phyloP scores from a whole-genome alignment of 148 eudicot genomes.

The Polygonum maritimum region DNA sequence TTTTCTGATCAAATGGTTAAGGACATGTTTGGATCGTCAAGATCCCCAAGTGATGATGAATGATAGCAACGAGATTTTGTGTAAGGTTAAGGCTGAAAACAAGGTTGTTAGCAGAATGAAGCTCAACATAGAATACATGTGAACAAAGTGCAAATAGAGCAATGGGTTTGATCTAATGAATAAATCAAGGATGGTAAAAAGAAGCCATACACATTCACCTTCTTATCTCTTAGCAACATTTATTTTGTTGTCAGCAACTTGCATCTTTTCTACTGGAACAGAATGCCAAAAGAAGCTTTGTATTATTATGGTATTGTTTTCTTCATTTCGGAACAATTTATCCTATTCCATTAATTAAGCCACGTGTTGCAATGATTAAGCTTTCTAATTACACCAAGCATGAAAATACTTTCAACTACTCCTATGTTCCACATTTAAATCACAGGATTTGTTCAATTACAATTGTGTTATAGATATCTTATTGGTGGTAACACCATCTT shows the following conservation, averaged over 20 bases:
- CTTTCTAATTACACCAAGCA: background rate
- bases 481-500: background rate
- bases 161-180: background rate
- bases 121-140: background rate
- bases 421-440: background rate
- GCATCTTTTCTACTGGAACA: background rate
- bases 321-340: background rate
- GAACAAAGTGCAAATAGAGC: background rate
- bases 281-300: background rate
- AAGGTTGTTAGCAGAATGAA: background rate
- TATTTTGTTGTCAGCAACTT: background rate
- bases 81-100: background rate
- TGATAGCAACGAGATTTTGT: background rate
- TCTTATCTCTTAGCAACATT: background rate
- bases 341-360: background rate
- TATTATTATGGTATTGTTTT: background rate
- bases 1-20: too few relatives aligned
- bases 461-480: background rate
- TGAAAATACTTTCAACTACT: background rate
- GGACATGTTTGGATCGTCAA: too few relatives aligned
- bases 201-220: background rate
- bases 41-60: too few relatives aligned
- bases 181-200: background rate
- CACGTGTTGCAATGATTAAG: conserved; percentile 1
- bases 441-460: background rate